phyloP scores from a whole-genome alignment of 2,329 filamentous ascomycete species.

The Ceratocystis harringtonii region DNA sequence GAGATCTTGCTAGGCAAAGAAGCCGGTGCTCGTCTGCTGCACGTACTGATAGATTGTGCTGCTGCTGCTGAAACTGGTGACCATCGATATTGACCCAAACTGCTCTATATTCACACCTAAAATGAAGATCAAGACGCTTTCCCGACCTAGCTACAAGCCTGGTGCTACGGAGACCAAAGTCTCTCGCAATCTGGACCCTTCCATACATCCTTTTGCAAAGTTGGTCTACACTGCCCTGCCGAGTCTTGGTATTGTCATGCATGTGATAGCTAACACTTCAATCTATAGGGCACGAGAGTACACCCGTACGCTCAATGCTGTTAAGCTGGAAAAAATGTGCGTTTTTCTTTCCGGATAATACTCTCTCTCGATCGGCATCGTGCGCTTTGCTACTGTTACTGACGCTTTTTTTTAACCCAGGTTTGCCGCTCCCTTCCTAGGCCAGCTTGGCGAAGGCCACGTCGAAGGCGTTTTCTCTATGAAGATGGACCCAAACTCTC shows the following conservation, averaged over 20 bases:
- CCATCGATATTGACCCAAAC: too few relatives aligned
- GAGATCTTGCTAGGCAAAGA: neutral
- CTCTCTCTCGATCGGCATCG: neutral
- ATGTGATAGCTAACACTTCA: conserved; percentile 6
- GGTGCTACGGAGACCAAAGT: conserved; percentile 50
- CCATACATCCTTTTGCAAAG: conserved; percentile 64
- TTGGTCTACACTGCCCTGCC: conserved; percentile 1
- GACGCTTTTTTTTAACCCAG: neutral
- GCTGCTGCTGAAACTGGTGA: neutral
- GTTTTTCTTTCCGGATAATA: neutral
- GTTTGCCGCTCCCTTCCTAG: conserved; percentile 50
- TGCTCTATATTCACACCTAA: neutral
- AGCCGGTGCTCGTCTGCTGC: neutral
- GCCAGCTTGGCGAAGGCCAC: conserved; percentile 75
- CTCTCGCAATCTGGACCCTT: conserved; percentile 63
- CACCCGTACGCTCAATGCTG: conserved; percentile 50
- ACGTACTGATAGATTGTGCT: neutral
- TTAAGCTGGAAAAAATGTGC: conserved; percentile 89
- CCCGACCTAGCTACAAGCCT: conserved; percentile 50
- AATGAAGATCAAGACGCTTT: conserved; percentile 50
- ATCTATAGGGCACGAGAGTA: conserved; percentile 57
- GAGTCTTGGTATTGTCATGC: neutral
- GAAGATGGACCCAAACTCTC: conserved; percentile 61
- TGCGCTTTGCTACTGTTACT: neutral
- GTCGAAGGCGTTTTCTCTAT: conserved; percentile 74